Evolutionary conservation across 176 grass and related monocot genomes (phyloP), one percentile per base, ranked within the genome.

Genomic region (Oryza officinalis): DNA sequence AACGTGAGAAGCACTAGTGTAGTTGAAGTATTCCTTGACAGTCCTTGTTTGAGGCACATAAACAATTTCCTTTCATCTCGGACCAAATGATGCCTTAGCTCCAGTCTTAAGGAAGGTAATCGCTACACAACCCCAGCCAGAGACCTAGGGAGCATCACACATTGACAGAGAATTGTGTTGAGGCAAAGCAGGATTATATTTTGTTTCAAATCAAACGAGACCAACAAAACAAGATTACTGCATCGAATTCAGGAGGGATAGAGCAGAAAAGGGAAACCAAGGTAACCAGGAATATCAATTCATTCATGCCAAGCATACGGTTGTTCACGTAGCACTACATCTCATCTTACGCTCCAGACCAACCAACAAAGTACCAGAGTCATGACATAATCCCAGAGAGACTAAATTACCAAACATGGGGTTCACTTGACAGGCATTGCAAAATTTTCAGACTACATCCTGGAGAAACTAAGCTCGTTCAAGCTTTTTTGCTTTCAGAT

Each of bases 401-500:
- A 71, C 23, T 65, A 75, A 44, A 87, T 74, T 45, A 60, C 69
- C 38, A 57, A 79, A 79, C 75, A 67, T 60, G 12, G 12, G 80
- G 69, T 79, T 84, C 81, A 80, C 76, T 69, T 27, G 27, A 59
- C 60, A 43, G 13, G 6, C 61, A 61, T 46, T 68, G 41, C 77
- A 89, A 86, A 81, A 77, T 12, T 65, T 65, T 70, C 77, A 81
- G 30, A 72, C 23, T 71, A 76, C 41, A 77, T 65, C 83, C 66
- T 77, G 78, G 52, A 72, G 27, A 35, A 31, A 38, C 40, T 1
- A 69, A 44, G 25, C 25, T 64, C 46, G 14, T n/a, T 72, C 13
- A 71, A 2, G 14, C 20, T 27, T 46, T 27, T 46, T 27, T 46
- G 26, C 32, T 65, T 83, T 72, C 38, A 8, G 38, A 30, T 14